Evolutionary conservation across 495 filamentous ascomycete species (phyloP), one percentile per base, ranked within the genome.

Genomic region (Xylaria castorea): DNA sequence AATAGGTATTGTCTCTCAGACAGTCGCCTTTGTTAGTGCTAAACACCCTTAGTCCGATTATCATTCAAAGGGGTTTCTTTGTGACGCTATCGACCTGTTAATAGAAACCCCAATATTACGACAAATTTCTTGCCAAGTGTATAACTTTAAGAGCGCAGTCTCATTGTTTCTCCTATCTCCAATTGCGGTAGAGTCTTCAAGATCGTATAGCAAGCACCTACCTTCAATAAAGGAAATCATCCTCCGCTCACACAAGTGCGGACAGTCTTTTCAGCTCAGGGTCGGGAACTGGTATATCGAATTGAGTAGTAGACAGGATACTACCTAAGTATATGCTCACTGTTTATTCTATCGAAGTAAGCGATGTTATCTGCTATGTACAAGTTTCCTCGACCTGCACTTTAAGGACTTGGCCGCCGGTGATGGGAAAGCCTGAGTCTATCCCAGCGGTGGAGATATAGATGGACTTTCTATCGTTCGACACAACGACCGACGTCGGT

Each of bases 401-500:
- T 38, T 62, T 67, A 66, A 65, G 34, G 66, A 71, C n/a, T n/a
- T 69, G 62, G 40, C 70, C 53, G 7, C 71, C 63, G 8, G 48
- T 53, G 6, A 68, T 67, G 64, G 74, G 57, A 44, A 27, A 66
- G 2, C 62, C 70, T 5, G 50, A 58, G 8, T 66, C 36, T 42
- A 30, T 64, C 12, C 75, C 75, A 18, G 74, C 75, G 16, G 74
- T 77, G 27, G 74, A 73, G 30, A 77, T 71, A 61, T 77, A 77
- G 5, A 77, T 42, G 20, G 71, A 71, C 36, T 74, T 71, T 27
- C 58, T 57, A 46, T 73, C 72, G 51, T 72, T 74, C 7, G 50
- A 68, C 50, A 79, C 57, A 25, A 68, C 66, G 40, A 78, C 69
- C 20, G 73, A 78, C 22, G 81, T 80, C 32, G 79, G 79, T 5